Conservation (phyloP, 2,329 filamentous ascomycete species). For the Cladophialophora yegresii region DNA sequence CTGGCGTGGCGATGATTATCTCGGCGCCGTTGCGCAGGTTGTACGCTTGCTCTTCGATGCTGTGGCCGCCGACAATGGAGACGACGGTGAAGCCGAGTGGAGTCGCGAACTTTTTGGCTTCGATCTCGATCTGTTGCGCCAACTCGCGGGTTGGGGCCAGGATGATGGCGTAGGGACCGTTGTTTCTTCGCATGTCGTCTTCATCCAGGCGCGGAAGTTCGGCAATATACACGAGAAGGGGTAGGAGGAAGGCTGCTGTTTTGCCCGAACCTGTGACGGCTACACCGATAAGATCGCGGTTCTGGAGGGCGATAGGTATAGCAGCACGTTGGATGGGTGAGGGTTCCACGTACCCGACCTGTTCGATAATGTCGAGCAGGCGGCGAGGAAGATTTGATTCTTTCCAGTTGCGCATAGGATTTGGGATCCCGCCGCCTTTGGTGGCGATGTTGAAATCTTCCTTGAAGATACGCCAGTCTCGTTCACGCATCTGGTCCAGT, state of each 20-base stretch:
- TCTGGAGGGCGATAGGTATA: slow-evolving; percentile 91
- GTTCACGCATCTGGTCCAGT: slow-evolving; percentile 89
- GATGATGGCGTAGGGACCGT: slow-evolving; percentile 96
- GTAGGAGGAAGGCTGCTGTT: slow-evolving; percentile 91
- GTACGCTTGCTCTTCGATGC: slow-evolving; percentile 89
- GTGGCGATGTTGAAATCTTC: slow-evolving; percentile 97
- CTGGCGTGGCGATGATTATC: slow-evolving; percentile 97
- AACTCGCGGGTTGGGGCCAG: slow-evolving; percentile 94
- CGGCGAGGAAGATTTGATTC: slow-evolving; percentile 79
- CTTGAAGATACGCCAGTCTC: slow-evolving; percentile 99
- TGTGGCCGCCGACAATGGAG: slow-evolving; percentile 96
- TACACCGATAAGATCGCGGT: slow-evolving; percentile 94
- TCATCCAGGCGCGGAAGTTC: slow-evolving; percentile 84
- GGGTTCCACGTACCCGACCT: slow-evolving; percentile 88
- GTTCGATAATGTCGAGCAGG: slow-evolving; percentile 76
- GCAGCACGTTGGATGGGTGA: slow-evolving; percentile 90
- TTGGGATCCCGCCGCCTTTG: slow-evolving; percentile 87
- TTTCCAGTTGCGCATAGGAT: slow-evolving; percentile 92
- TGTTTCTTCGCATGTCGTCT: slow-evolving; percentile 79
- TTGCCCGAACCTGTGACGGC: slow-evolving; percentile 98
- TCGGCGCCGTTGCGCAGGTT: slow-evolving; percentile 89
- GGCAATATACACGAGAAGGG: slow-evolving; percentile 90
- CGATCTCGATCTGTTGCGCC: slow-evolving; percentile 94
- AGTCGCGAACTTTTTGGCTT: slow-evolving; percentile 87
- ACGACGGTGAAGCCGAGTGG: slow-evolving; percentile 93